phyloP scores from a whole-genome alignment of 1,139 yeast species.

The Hanseniaspora sp. region DNA sequence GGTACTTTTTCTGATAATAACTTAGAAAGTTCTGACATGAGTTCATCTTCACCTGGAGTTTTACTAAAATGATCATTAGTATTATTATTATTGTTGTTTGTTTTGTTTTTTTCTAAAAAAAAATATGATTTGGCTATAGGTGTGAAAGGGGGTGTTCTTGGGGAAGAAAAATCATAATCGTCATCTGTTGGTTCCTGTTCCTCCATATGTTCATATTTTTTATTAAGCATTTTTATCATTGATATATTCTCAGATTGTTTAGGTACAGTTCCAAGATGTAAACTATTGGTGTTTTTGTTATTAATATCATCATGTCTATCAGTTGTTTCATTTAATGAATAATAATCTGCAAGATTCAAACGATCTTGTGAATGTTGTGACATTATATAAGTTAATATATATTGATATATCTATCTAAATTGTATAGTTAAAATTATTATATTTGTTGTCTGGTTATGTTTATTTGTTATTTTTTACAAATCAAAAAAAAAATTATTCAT shows the following conservation, averaged over 20 bases:
- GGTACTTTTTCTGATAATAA: conserved; percentile 5
- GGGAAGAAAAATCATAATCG: neutral
- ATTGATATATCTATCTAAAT: too few relatives aligned
- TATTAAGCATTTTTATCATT: neutral
- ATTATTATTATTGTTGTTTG: conserved; percentile 4
- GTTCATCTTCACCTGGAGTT: conserved; percentile 15
- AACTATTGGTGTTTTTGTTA: neutral
- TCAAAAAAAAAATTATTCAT: too few relatives aligned
- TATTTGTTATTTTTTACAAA: too few relatives aligned
- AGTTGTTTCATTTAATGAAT: too few relatives aligned
- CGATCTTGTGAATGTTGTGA: too few relatives aligned
- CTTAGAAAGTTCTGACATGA: conserved; percentile 5
- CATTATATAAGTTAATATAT: too few relatives aligned
- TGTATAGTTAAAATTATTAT: too few relatives aligned
- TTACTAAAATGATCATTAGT: conserved; percentile 11
- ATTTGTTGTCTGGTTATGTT: too few relatives aligned
- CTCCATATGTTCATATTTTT: neutral
- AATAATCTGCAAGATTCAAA: too few relatives aligned
- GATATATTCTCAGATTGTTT: conserved; percentile 5
- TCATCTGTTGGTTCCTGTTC: neutral
- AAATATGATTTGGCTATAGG: neutral
- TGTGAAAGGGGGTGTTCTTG: conserved; percentile 3
- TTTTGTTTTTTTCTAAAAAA: neutral
- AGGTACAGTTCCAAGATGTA: neutral
- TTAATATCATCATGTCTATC: neutral